Base-by-base conservation (phyloP, 306 rosid species). In the Biancaea sappan region DNA sequence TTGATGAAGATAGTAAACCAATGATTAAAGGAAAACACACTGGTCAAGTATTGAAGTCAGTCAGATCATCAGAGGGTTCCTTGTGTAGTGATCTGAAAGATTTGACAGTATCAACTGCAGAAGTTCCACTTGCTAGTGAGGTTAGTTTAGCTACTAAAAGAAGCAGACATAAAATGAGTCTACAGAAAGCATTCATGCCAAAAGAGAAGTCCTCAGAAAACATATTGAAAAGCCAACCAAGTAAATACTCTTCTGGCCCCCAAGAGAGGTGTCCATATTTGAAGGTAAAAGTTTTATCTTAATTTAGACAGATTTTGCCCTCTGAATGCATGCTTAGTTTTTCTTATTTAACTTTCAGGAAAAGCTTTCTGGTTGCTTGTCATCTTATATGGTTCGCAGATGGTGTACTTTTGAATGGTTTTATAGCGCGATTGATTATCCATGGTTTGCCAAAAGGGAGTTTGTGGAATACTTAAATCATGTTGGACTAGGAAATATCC, bases 331-430 rank as follows among this genome's bases (percentile, higher is more conserved):
- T 32, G 38, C 77, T 61, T 61, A 35, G 56, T 59, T 58, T 28
- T 73, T 63, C 28, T 28, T 25, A 15, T 79, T 50, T 66, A 54
- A 83, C 71, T 79, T 82, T 82, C 87, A 91, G 98, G 96, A 87
- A 61, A 81, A 85, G 89, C 84, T 90, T 74, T 88, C 87, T 71
- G 80, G 78, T 77, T 91, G 89, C 84, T 63, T 94, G 82, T 91
- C 96, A 34, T 91, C 94, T 65, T 40, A 34, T 75, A 6, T 77
- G 86, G 88, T 87, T 46, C 92, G 90, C 32, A 91, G 91, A 78
- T 90, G 98, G 97, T 85, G 86, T 78, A 79, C 85, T 24, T 94
- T 87, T 82, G 98, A 94, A 82, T 94, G 97, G 97, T 91, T 91
- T 85, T 94, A 94, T 76, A 90, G 97, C 58, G 97, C 98, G 54